These are phyloP conservation scores for Calvatia gigantea DNA, from an alignment of 768 basidiomycete species.

Conservation along the genomic window DNA sequence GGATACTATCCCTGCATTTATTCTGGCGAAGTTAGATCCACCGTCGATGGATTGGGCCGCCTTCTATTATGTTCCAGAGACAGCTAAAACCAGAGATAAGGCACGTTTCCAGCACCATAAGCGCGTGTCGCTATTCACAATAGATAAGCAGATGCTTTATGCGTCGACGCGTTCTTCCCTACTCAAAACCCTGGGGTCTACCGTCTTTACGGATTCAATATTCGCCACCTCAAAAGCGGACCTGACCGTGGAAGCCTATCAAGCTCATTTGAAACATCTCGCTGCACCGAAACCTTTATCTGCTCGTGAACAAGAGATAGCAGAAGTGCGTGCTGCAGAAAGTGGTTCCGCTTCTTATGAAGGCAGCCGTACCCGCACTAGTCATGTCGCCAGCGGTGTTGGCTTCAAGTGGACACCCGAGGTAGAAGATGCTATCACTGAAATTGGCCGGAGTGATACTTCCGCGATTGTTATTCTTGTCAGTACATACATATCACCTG, in stretches of 20 bases:
- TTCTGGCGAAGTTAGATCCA: conserved; percentile 63
- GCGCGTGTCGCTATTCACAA: not conserved
- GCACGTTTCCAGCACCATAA: conserved; percentile 28
- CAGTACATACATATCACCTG: conserved; percentile 22
- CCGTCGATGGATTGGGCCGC: conserved; percentile 66
- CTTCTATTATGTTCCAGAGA: conserved; percentile 80
- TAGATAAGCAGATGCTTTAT: conserved; percentile 76
- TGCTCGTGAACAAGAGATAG: conserved; percentile 78
- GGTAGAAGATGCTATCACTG: conserved; percentile 59
- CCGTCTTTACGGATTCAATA: conserved; percentile 67
- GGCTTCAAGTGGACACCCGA: conserved; percentile 68
- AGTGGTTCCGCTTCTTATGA: conserved; percentile 45
- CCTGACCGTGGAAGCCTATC: conserved; percentile 65
- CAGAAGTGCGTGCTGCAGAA: conserved; percentile 74
- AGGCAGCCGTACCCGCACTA: conserved; percentile 52
- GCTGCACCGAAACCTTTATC: conserved; percentile 82
- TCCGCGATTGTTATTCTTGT: conserved; percentile 66
- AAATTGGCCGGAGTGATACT: conserved; percentile 46
- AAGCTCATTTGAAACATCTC: conserved; percentile 65
- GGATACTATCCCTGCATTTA: conserved; percentile 66
- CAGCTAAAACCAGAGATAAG: conserved; percentile 80
- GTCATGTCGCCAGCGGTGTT: conserved; percentile 55
- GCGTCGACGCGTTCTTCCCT: conserved; percentile 73
- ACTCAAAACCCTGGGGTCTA: conserved; percentile 70
- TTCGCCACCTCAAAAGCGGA: conserved; percentile 76